A percentile compares a stretch with the other conserved stretches of the same genome.
phyloP scores from a whole-genome alignment of 108 stramenopile species.

The Mediolabrus comicus region DNA sequence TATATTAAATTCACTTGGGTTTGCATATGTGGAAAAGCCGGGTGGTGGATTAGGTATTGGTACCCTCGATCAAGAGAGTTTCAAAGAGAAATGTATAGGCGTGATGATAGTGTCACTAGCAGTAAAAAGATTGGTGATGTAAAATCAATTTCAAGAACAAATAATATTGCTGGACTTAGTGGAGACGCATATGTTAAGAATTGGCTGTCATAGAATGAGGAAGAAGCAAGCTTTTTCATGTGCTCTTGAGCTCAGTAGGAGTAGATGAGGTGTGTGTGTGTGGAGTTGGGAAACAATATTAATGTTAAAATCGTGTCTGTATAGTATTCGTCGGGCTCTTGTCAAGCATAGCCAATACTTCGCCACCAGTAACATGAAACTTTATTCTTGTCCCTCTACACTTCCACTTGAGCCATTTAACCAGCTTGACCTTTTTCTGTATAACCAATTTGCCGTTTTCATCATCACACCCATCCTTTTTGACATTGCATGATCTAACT shows the following conservation, averaged over 20 bases:
- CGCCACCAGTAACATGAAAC: slow-evolving; percentile 30
- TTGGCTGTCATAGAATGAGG: neutral
- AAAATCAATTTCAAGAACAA: neutral
- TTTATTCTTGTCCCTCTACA: slow-evolving; percentile 29
- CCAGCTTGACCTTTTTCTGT: slow-evolving; percentile 30
- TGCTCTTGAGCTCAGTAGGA: neutral
- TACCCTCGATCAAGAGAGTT: slow-evolving; percentile 35
- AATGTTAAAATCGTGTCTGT: neutral
- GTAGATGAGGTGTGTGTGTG: neutral
- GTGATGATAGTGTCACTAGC: neutral
- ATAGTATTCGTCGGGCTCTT: neutral
- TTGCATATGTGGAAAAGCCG: slow-evolving; percentile 29
- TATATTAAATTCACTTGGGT: slow-evolving; percentile 33
- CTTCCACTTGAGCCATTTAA: slow-evolving; percentile 49
- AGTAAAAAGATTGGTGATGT: neutral
- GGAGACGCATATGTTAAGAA: neutral
- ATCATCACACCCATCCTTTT: neutral
- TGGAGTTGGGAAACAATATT: neutral
- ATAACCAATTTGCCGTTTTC: slow-evolving; percentile 5
- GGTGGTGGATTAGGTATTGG: slow-evolving; percentile 40
- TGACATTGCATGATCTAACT: slow-evolving; percentile 2
- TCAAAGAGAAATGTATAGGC: slow-evolving; percentile 14
- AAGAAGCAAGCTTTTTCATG: too few species aligned
- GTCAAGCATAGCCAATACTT: slow-evolving; percentile 18
- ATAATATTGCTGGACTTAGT: neutral